Percentiles rank a stretch among this genome's conserved stretches.
Evolutionary conservation across 306 rosid genomes (phyloP).

Genomic region (Quercus alba): DNA sequence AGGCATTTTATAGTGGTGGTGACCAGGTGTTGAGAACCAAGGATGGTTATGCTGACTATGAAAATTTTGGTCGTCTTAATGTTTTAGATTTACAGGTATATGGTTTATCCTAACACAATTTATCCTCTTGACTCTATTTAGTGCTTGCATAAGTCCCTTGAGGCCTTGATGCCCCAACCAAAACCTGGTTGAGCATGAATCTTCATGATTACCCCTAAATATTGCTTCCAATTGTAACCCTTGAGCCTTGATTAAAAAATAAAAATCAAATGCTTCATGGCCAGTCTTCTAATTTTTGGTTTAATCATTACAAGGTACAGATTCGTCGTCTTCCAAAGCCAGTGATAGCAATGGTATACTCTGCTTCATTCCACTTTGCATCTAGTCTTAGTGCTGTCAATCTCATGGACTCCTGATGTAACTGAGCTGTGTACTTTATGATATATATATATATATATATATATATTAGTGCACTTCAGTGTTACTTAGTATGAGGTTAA

Average conservation of each 20-base stretch:
- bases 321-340: slow-evolving; percentile 94
- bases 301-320: slow-evolving; percentile 50
- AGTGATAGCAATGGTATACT: slow-evolving; percentile 81
- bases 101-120: neutral
- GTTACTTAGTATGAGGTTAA: neutral
- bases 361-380: slow-evolving; percentile 4
- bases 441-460: neutral
- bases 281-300: neutral
- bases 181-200: neutral
- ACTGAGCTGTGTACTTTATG: neutral
- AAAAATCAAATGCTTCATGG: neutral
- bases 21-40: slow-evolving; percentile 77
- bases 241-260: neutral
- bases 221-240: neutral
- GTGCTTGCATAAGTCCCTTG: neutral
- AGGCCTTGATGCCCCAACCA: neutral
- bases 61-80: slow-evolving; percentile 67
- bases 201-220: neutral
- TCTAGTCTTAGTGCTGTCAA: neutral
- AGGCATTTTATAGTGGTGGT: slow-evolving; percentile 90
- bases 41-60: slow-evolving; percentile 78
- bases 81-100: slow-evolving; percentile 86
- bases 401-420: neutral
- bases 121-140: neutral
- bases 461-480: neutral